These are phyloP conservation scores for Massarina eburnea DNA, from an alignment of 2,329 filamentous ascomycete genomes.

Conservation along the genomic window DNA sequence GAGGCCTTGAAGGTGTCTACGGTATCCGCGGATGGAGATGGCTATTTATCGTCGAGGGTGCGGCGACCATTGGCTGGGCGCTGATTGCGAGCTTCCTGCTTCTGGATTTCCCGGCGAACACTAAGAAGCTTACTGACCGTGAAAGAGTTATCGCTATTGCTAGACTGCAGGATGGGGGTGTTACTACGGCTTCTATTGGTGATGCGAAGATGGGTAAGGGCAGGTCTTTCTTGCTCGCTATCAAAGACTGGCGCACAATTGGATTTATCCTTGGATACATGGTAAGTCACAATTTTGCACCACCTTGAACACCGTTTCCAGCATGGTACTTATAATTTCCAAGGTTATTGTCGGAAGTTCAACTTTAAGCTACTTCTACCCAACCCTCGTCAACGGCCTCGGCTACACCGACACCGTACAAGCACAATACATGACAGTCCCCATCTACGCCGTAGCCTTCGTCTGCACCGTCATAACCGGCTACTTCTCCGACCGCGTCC, in stretches of 20 bases:
- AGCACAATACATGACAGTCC: constrained; percentile 56
- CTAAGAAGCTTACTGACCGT: constrained; percentile 44
- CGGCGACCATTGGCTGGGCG: constrained; percentile 50
- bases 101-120: constrained; percentile 54
- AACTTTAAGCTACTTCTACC: constrained; percentile 58
- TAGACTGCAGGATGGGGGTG: constrained; percentile 48
- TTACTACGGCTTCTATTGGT: constrained; percentile 37
- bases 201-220: constrained; percentile 38
- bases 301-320: constrained; percentile 11
- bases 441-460: constrained; percentile 58
- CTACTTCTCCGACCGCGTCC: constrained; percentile 52
- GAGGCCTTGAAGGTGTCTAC: constrained; percentile 48
- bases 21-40: constrained; percentile 56
- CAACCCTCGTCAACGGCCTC: constrained; percentile 54
- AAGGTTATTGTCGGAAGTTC: constrained; percentile 50
- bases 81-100: constrained; percentile 50
- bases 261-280: constrained; percentile 55
- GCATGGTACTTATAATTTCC: constrained; percentile 5
- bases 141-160: constrained; percentile 49
- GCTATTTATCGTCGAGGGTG: constrained; percentile 51
- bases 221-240: constrained; percentile 43
- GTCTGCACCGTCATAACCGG: constrained; percentile 51
- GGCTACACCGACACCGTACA: constrained; percentile 49
- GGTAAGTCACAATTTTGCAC: too few species aligned
- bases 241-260: constrained; percentile 52